Base-by-base conservation (phyloP, 2,329 filamentous ascomycete genomes). In the Penicillium sp. region DNA sequence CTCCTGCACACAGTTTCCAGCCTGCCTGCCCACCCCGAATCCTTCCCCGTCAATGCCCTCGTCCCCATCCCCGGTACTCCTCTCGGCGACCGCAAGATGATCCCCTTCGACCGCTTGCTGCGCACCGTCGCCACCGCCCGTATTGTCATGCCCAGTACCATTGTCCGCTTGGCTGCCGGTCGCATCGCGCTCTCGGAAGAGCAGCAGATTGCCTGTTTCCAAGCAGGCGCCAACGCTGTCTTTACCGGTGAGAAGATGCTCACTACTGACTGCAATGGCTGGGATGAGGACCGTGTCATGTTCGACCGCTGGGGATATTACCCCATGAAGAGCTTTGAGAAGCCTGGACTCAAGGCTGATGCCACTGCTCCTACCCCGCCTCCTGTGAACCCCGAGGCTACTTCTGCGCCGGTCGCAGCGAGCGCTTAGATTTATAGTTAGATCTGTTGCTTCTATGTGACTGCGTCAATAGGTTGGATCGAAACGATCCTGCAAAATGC, bases 181-280 rank as follows among this genome's bases (percentile, higher is more conserved):
- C 81, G 92, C 46, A 92, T 90, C 72, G 90, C 87, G 13, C 88
- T 96, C 84, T 83, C 84, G 4, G 92, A 96, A 77, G 91, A 94
- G 76, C 88, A 96, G 78, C 92, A 96, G 77, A 87, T 91, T 15
- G 73, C 93, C 63, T 96, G 91, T 75, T 96, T 96, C 78, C 87
- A 90, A 84, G 91, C 91, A 0, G 92, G 92, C 15, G 92, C 92
- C 1, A 96, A 96, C 68, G 92, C 92, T n/a, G 88, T 96, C 34
- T 96, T 96, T 71, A 96, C 92, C 0, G 92, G 92, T 9, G 92
- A 96, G 79, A 96, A 93, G 82, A 96, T 96, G 92, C 74, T 96
- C 76, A 96, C 92, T 5, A 96, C 92, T 0, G 90, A 92, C 56
- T 95, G 91, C 72, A 92, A 91, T 65, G 90, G 91, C 31, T 96